Evolutionary conservation across 768 basidiomycete genomes (phyloP).

Genomic region (Tricholoma sp.): DNA sequence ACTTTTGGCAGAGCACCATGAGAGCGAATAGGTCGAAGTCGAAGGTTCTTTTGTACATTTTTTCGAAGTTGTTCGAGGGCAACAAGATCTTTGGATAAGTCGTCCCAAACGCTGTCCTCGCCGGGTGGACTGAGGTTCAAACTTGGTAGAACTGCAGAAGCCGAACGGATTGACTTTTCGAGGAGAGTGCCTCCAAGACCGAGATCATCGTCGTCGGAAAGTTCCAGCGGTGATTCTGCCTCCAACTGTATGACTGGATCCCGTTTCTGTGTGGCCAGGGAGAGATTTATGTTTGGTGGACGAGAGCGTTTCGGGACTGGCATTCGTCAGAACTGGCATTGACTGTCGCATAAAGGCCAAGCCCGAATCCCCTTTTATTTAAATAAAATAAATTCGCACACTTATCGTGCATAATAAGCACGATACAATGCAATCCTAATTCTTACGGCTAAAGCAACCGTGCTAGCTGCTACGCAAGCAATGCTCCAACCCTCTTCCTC

Average conservation of each 20-base stretch:
- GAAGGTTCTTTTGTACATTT: conserved; percentile 72
- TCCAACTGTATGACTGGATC: conserved; percentile 32
- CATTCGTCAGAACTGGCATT: conserved; percentile 7
- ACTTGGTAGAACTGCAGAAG: conserved; percentile 29
- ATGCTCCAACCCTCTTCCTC: conserved; percentile 42
- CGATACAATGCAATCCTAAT: too few relatives aligned
- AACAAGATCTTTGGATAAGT: conserved; percentile 62
- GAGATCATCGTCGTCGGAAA: conserved; percentile 23
- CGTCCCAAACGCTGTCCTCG: conserved; percentile 42
- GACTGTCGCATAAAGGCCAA: neutral
- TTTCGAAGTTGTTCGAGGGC: conserved; percentile 64
- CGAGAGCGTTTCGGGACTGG: conserved; percentile 36
- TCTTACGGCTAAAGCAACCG: too few relatives aligned
- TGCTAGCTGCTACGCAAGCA: conserved; percentile 16
- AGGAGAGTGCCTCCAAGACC: conserved; percentile 35
- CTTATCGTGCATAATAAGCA: too few relatives aligned
- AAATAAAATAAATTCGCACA: neutral
- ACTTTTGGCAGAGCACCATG: conserved; percentile 46
- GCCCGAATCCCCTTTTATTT: too few relatives aligned
- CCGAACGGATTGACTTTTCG: conserved; percentile 28
- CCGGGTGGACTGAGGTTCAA: conserved; percentile 27
- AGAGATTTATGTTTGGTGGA: conserved; percentile 49
- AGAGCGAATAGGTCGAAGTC: conserved; percentile 71
- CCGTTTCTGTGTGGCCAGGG: conserved; percentile 28
- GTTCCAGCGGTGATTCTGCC: conserved; percentile 30